phyloP scores from a whole-genome alignment of 164 flowering plant genomes.

The Vitis amurensis region DNA sequence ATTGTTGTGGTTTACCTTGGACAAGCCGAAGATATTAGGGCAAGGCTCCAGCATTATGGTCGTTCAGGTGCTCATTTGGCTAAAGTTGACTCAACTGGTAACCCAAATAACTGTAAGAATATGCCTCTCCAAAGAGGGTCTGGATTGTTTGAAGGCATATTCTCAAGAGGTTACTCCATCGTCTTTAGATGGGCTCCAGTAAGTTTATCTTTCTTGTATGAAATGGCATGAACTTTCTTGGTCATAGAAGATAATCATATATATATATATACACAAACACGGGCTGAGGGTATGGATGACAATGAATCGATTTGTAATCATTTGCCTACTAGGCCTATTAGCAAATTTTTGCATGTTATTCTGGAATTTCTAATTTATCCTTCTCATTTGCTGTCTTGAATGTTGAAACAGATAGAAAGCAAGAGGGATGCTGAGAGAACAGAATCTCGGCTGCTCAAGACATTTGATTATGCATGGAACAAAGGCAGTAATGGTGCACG shows the following conservation, averaged over 20 bases:
- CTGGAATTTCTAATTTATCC: background rate
- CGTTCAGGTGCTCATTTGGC: conserved; percentile 83
- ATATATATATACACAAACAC: no score
- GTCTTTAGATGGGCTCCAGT: conserved; percentile 90
- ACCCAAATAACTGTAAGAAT: conserved; percentile 9
- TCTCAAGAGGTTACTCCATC: conserved; percentile 63
- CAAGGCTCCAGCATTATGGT: conserved; percentile 72
- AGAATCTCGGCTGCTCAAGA: conserved; percentile 55
- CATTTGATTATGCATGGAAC: conserved; percentile 88
- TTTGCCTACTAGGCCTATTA: background rate
- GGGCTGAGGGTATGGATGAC: background rate
- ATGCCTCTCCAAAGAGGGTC: conserved; percentile 24
- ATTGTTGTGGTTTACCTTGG: conserved; percentile 72
- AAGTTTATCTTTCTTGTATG: conserved; percentile 25
- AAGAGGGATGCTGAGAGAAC: conserved; percentile 59
- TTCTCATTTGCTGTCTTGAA: background rate
- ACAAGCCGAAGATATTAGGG: conserved; percentile 70
- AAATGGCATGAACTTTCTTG: conserved; percentile 5
- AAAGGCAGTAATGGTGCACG: conserved; percentile 65
- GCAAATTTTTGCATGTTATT: background rate
- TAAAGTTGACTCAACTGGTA: conserved; percentile 27
- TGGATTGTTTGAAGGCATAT: conserved; percentile 64
- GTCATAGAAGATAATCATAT: no score
- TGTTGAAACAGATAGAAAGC: conserved; percentile 47
- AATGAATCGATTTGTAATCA: no score